A percentile compares a stretch with the other conserved stretches of the same genome.
Conservation (phyloP, 257 asterid genomes). For the Craterostigma plantagineum region DNA sequence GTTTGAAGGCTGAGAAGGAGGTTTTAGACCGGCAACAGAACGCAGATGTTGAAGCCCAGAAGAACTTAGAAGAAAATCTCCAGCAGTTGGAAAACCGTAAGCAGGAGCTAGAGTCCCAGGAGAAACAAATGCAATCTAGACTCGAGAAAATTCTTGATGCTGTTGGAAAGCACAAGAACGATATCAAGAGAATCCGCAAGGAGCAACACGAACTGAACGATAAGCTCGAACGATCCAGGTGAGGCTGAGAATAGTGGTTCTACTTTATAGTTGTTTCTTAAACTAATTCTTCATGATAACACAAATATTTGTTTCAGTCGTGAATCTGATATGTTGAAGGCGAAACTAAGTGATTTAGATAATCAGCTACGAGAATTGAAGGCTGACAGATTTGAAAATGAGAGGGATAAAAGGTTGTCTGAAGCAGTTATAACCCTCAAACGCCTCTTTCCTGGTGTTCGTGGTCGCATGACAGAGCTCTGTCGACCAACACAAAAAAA, state of each 20-base stretch:
- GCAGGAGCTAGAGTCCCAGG: slow-evolving; percentile 81
- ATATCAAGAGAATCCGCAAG: slow-evolving; percentile 41
- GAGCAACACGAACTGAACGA: slow-evolving; percentile 80
- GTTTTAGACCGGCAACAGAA: slow-evolving; percentile 85
- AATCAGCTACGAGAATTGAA: slow-evolving; percentile 75
- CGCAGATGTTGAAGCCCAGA: slow-evolving; percentile 74
- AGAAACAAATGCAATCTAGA: slow-evolving; percentile 72
- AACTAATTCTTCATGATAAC: slow-evolving; percentile 6
- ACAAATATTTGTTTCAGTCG: slow-evolving; percentile 25
- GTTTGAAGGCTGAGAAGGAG: slow-evolving; percentile 86
- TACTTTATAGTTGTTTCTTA: slow-evolving; percentile 10
- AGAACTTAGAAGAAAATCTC: slow-evolving; percentile 84
- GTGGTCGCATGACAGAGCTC: slow-evolving; percentile 97
- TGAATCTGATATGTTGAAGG: slow-evolving; percentile 52
- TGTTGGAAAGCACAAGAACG: slow-evolving; percentile 67
- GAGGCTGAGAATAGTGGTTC: slow-evolving; percentile 12
- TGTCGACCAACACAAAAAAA: slow-evolving; percentile 90
- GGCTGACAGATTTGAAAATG: slow-evolving; percentile 91
- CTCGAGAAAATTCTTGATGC: slow-evolving; percentile 57
- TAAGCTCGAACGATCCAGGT: slow-evolving; percentile 71
- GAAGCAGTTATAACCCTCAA: slow-evolving; percentile 82
- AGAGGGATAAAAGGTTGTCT: slow-evolving; percentile 81
- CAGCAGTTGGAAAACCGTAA: slow-evolving; percentile 76
- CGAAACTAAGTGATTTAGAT: slow-evolving; percentile 60
- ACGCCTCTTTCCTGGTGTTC: slow-evolving; percentile 93